These are phyloP conservation scores for Lantana camara DNA, from an alignment of 257 asterid species.

Conservation along the genomic window DNA sequence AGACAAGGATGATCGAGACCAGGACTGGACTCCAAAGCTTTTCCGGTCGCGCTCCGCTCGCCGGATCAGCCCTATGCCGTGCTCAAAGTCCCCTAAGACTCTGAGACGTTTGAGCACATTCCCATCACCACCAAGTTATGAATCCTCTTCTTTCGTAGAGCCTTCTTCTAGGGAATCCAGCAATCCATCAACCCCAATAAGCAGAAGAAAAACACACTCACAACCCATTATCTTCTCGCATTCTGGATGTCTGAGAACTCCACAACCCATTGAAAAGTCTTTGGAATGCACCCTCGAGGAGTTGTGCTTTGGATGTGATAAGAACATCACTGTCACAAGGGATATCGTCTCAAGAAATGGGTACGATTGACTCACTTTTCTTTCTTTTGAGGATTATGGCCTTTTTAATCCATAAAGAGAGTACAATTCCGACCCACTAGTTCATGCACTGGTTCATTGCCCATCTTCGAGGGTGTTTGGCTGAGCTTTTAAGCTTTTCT, in stretches of 20 bases:
- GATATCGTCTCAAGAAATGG: constrained; percentile 48
- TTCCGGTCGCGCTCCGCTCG: constrained; percentile 32
- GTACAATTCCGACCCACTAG: too few species aligned
- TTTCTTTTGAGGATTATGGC: background rate
- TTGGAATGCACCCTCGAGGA: constrained; percentile 53
- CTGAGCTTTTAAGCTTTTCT: too few species aligned
- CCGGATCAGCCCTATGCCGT: constrained; percentile 26
- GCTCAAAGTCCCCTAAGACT: constrained; percentile 22
- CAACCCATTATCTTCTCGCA: constrained; percentile 47
- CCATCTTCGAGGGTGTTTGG: too few species aligned
- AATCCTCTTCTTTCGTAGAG: too few species aligned
- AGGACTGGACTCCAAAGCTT: background rate
- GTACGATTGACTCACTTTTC: constrained; percentile 20
- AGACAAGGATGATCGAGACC: background rate
- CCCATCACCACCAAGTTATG: constrained; percentile 12
- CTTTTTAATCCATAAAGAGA: background rate
- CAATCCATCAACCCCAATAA: background rate
- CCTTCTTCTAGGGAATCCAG: background rate
- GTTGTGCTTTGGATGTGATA: constrained; percentile 43
- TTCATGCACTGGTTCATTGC: too few species aligned
- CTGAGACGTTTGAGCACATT: constrained; percentile 26
- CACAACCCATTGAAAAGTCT: constrained; percentile 42
- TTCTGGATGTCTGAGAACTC: constrained; percentile 35
- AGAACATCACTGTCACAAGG: constrained; percentile 49
- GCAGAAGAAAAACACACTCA: background rate